These are phyloP conservation scores for Salisapilia sapeloensis DNA, from an alignment of 352 stramenopile species.

Conservation along the genomic window DNA sequence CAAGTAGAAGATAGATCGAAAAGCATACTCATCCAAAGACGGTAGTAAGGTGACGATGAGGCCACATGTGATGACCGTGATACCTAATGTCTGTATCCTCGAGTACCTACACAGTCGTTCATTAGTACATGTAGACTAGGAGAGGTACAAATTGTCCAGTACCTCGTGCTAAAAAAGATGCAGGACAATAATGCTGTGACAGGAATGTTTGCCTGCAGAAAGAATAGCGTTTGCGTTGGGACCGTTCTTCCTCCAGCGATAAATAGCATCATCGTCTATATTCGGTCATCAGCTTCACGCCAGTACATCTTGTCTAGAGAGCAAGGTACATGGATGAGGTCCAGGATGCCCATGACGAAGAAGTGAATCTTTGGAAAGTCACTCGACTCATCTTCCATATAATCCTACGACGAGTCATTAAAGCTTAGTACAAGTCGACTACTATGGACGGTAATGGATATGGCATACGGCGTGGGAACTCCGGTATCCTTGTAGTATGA, in stretches of 20 bases:
- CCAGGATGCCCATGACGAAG: constrained; percentile 72
- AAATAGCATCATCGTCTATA: constrained; percentile 74
- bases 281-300: neutral
- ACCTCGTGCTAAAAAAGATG: constrained; percentile 37
- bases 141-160: neutral
- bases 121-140: neutral
- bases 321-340: constrained; percentile 47
- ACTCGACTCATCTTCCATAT: constrained; percentile 67
- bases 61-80: constrained; percentile 39
- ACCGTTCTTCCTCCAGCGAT: constrained; percentile 66
- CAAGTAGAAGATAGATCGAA: neutral
- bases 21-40: constrained; percentile 52
- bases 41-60: constrained; percentile 64
- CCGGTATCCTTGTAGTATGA: constrained; percentile 77
- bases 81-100: constrained; percentile 48
- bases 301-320: neutral
- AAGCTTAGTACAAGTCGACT: neutral
- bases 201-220: constrained; percentile 74
- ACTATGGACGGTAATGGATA: neutral
- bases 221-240: constrained; percentile 66
- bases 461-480: constrained; percentile 44
- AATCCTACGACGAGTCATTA: constrained; percentile 23
- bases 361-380: constrained; percentile 81
- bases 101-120: constrained; percentile 26
- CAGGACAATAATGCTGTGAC: constrained; percentile 42